These are phyloP conservation scores for Galeopsis tetrahit DNA, from an alignment of 257 asterid species.

Conservation along the genomic window DNA sequence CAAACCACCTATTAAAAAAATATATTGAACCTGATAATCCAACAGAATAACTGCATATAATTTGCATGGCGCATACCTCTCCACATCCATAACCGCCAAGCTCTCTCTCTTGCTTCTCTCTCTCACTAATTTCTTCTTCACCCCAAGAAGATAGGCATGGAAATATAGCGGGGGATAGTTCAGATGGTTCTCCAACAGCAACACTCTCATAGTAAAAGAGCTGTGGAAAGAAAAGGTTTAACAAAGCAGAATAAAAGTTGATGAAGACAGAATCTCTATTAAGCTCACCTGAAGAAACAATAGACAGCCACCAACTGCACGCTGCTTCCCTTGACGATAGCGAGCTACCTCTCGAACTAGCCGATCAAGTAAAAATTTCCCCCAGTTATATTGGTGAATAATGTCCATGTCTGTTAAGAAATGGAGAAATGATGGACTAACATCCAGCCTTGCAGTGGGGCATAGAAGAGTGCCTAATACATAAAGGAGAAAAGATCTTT, in stretches of 20 bases:
- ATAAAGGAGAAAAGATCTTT: slow-evolving; percentile 94
- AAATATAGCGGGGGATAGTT: slow-evolving; percentile 81
- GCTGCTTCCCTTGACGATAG: slow-evolving; percentile 97
- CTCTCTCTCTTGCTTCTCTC: slow-evolving; percentile 93
- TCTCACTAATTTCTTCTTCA: slow-evolving; percentile 95
- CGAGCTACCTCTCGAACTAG: slow-evolving; percentile 95
- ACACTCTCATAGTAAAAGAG: slow-evolving; percentile 96
- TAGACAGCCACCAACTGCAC: slow-evolving; percentile 98
- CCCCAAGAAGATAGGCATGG: slow-evolving; percentile 98
- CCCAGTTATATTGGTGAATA: slow-evolving; percentile 97
- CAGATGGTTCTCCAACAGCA: slow-evolving; percentile 89
- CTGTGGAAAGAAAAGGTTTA: slow-evolving; percentile 45
- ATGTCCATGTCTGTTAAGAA: slow-evolving; percentile 84
- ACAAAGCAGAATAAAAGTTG: slow-evolving; percentile 13
- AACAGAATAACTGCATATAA: slow-evolving; percentile 14
- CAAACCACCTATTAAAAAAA: slow-evolving; percentile 74
- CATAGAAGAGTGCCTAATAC: slow-evolving; percentile 91
- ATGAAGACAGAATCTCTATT: slow-evolving; percentile 13
- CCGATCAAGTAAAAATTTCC: slow-evolving; percentile 94
- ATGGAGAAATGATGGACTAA: slow-evolving; percentile 98
- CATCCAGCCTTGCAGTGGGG: slow-evolving; percentile 97
- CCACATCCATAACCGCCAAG: slow-evolving; percentile 98
- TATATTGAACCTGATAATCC: slow-evolving; percentile 29
- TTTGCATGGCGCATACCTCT: slow-evolving; percentile 61
- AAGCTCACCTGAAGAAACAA: slow-evolving; percentile 88